Evolutionary conservation across 108 stramenopile genomes (phyloP).

Genomic region (Chaetoceros muelleri): DNA sequence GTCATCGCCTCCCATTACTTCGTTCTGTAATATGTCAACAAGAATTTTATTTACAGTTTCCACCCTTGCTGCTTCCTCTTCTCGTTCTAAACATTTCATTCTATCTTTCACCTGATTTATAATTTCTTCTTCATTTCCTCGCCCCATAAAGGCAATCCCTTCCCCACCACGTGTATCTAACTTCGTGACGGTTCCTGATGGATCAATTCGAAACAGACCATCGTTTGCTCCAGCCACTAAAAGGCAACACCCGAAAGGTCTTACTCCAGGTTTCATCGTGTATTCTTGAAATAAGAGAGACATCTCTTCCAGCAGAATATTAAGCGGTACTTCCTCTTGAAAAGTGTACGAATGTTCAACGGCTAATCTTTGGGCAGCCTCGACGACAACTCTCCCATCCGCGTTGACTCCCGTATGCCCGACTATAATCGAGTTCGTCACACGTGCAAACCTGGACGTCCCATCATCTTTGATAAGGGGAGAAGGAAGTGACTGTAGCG

Average conservation of each 20-base stretch:
- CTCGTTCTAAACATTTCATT: too few species aligned
- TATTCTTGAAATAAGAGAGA: conserved; percentile 58
- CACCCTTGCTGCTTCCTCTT: too few species aligned
- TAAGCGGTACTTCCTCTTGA: conserved; percentile 47
- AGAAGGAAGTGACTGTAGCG: conserved; percentile 42
- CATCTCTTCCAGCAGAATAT: conserved; percentile 52
- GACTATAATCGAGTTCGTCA: conserved; percentile 39
- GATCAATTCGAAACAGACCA: conserved; percentile 55
- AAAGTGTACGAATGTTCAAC: conserved; percentile 63
- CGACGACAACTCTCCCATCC: conserved; percentile 61
- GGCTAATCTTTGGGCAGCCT: conserved; percentile 49
- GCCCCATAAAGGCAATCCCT: neutral
- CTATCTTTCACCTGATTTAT: too few species aligned
- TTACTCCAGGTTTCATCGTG: conserved; percentile 61
- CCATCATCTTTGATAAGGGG: conserved; percentile 64
- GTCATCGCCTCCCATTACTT: too few species aligned
- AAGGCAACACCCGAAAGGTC: conserved; percentile 68
- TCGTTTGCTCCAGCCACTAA: conserved; percentile 24
- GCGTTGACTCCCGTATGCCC: conserved; percentile 64
- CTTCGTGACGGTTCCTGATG: conserved; percentile 38
- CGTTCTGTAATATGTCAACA: too few species aligned
- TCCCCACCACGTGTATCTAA: too few species aligned
- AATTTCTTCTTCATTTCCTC: neutral
- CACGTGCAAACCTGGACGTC: conserved; percentile 44
- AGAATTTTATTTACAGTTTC: too few species aligned